phyloP scores from a whole-genome alignment of 164 flowering plant species.

The Dillenia turbinata region DNA sequence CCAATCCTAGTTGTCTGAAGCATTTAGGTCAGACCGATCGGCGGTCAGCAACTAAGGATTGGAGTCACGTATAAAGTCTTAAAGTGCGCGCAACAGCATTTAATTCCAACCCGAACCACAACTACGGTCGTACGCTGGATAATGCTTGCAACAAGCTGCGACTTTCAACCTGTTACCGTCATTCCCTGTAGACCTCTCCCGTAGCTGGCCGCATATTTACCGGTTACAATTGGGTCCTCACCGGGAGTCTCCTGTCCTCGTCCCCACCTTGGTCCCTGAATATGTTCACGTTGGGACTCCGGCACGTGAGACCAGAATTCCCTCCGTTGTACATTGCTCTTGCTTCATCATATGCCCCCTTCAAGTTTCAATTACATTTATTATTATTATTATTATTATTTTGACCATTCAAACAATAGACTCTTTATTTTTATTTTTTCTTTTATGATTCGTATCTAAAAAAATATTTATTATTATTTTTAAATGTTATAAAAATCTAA shows the following conservation, averaged over 20 bases:
- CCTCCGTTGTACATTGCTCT: constrained; percentile 96
- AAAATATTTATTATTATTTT: too few species aligned
- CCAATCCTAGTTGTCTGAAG: too few species aligned
- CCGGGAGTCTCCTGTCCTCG: constrained; percentile 99
- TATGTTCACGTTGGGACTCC: constrained; percentile 95
- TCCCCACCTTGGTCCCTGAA: constrained; percentile 92
- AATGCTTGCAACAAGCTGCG: constrained; percentile 93
- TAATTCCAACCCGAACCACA: too few species aligned
- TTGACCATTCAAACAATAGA: too few species aligned
- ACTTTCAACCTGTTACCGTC: constrained; percentile 63
- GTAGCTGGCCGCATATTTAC: constrained; percentile 67
- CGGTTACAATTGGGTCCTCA: constrained; percentile 75
- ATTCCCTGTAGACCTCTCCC: constrained; percentile 69
- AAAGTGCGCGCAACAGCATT: too few species aligned
- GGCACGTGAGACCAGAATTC: constrained; percentile 67
- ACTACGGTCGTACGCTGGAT: constrained; percentile 78
- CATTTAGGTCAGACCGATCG: too few species aligned
- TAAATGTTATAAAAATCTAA: too few species aligned
- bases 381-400: too few species aligned
- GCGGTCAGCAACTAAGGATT: too few species aligned
- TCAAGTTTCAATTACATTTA: constrained; percentile 14
- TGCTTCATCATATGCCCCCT: constrained; percentile 91
- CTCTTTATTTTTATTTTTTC: too few species aligned
- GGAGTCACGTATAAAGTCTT: not conserved
- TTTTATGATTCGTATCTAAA: too few species aligned